A percentile compares a stretch with the other conserved stretches of the same genome.
Evolutionary conservation across 73 alveolate genomes (phyloP).

Genomic region (Paramecium bursaria): DNA sequence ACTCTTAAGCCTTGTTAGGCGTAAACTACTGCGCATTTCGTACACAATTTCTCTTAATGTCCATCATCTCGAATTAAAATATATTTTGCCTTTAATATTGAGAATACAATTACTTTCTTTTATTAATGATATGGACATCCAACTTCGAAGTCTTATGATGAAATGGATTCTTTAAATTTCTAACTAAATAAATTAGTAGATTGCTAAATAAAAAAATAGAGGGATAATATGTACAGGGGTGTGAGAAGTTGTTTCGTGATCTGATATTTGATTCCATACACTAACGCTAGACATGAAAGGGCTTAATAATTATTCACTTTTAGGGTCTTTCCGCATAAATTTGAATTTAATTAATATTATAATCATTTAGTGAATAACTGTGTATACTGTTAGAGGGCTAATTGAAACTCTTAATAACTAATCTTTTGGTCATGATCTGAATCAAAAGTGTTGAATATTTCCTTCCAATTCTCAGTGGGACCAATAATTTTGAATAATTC

Average conservation of each 20-base stretch:
- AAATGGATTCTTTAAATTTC: constrained; percentile 46
- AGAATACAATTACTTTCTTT: not conserved
- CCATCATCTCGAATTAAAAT: not conserved
- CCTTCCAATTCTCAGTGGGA: constrained; percentile 17
- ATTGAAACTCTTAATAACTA: constrained; percentile 18
- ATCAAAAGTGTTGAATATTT: constrained; percentile 29
- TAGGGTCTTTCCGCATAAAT: constrained; percentile 15
- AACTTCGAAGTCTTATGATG: too few species aligned
- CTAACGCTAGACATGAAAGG: too few species aligned
- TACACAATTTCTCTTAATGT: constrained; percentile 1
- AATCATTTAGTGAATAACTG: too few species aligned
- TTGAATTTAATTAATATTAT: constrained; percentile 32
- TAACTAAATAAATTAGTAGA: constrained; percentile 49
- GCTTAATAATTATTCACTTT: too few species aligned
- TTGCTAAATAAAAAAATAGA: too few species aligned
- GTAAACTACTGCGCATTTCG: constrained; percentile 24
- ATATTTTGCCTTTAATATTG: constrained; percentile 12
- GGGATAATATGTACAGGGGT: too few species aligned
- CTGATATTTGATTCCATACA: too few species aligned
- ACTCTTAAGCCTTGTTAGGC: constrained; percentile 28
- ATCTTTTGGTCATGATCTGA: constrained; percentile 12
- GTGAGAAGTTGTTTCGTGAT: too few species aligned
- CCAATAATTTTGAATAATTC: constrained; percentile 30
- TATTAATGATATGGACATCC: constrained; percentile 31
- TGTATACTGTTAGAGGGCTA: too few species aligned